phyloP scores from a whole-genome alignment of 2,329 filamentous ascomycete genomes.

The Botrytis cinerea region DNA sequence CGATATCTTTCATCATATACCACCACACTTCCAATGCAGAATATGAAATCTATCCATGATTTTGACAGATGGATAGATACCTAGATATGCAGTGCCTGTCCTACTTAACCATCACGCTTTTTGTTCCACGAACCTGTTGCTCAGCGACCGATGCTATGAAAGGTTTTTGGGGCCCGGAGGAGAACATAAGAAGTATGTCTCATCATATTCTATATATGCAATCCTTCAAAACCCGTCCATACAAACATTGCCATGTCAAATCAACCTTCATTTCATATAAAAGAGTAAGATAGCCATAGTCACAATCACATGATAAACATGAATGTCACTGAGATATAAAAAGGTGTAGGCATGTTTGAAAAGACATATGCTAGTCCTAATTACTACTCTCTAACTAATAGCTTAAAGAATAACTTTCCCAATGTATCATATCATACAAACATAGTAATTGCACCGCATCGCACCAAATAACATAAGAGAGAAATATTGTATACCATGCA shows the following conservation, averaged over 20 bases:
- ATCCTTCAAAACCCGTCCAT: no score
- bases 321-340: not conserved
- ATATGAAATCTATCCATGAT: not conserved
- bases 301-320: not conserved
- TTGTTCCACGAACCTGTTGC: not conserved
- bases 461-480: not conserved
- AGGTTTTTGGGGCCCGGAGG: not conserved
- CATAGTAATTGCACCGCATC: not conserved
- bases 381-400: conserved; percentile 5
- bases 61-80: not conserved
- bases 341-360: not conserved
- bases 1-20: not conserved
- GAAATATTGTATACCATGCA: conserved; percentile 9
- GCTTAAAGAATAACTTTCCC: not conserved
- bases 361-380: not conserved
- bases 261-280: not conserved
- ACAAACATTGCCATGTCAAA: not conserved
- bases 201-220: not conserved
- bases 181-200: not conserved
- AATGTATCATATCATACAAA: conserved; percentile 10
- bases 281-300: not conserved
- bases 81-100: not conserved
- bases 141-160: not conserved
- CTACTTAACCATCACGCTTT: not conserved
- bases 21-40: not conserved